phyloP scores from a whole-genome alignment of 129 eudicot species.

The Centrapalus pauciflorus region DNA sequence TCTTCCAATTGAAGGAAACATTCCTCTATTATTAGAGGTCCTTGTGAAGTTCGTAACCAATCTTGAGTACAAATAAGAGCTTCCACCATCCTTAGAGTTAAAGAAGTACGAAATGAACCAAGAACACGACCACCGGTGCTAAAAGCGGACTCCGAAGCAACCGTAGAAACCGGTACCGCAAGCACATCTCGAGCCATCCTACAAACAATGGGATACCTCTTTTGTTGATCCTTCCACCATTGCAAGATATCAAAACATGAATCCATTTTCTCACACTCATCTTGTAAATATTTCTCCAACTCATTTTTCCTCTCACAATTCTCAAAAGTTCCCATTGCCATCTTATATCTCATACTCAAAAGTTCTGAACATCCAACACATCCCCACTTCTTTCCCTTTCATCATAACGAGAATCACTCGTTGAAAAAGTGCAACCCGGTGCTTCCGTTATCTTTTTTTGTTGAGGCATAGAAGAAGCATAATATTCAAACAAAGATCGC shows the following conservation, averaged over 20 bases:
- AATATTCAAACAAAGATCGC: not conserved
- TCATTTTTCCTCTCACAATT: not conserved
- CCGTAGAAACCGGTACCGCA: not conserved
- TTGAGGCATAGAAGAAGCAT: not conserved
- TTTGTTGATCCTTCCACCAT: constrained; percentile 6
- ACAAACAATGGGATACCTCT: not conserved
- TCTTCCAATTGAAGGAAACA: too few relatives aligned
- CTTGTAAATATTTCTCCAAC: not conserved
- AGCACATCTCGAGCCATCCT: not conserved
- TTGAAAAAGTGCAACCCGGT: not conserved
- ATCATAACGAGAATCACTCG: too few relatives aligned
- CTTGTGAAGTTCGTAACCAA: too few relatives aligned
- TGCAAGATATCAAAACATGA: not conserved
- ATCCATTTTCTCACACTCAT: not conserved
- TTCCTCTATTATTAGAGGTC: too few relatives aligned
- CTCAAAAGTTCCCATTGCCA: not conserved
- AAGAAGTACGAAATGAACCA: too few relatives aligned
- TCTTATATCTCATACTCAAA: not conserved
- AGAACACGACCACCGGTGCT: not conserved
- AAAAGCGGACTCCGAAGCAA: not conserved
- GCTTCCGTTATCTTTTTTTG: not conserved
- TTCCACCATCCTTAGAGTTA: too few relatives aligned
- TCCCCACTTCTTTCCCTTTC: not conserved
- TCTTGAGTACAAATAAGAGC: too few relatives aligned
- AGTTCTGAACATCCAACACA: not conserved